Conservation (phyloP, 257 asterid species). For the Scutellaria galericulata region DNA sequence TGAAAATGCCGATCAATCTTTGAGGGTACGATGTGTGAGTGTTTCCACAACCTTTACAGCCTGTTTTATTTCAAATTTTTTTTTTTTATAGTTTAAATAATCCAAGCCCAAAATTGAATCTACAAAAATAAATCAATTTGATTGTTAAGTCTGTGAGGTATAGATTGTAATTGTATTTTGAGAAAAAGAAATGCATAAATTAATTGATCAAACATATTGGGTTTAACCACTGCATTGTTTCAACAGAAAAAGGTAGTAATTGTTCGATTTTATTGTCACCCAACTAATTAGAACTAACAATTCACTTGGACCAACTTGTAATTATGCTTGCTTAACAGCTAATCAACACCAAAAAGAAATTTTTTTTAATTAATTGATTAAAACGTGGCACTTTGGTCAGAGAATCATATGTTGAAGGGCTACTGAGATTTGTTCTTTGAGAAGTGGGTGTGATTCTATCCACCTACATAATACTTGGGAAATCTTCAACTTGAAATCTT, state of each 20-base stretch:
- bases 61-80: background rate
- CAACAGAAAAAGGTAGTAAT: background rate
- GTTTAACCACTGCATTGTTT: background rate
- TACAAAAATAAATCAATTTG: too few species aligned
- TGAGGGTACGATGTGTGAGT: background rate
- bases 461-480: background rate
- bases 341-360: slow-evolving; percentile 16
- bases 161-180: background rate
- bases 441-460: slow-evolving; percentile 29
- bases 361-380: background rate
- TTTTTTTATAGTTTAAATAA: too few species aligned
- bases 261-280: slow-evolving; percentile 32
- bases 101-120: too few species aligned
- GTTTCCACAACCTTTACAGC: slow-evolving; percentile 23
- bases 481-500: background rate
- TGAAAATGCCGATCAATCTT: slow-evolving; percentile 30
- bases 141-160: too few species aligned
- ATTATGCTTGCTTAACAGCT: slow-evolving; percentile 35
- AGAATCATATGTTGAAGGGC: slow-evolving; percentile 43
- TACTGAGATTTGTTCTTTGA: slow-evolving; percentile 43
- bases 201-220: background rate
- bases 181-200: background rate
- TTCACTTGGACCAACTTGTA: slow-evolving; percentile 27
- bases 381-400: background rate
- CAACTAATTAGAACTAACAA: slow-evolving; percentile 32